Base-by-base conservation (phyloP, 208 protist genomes). In the Acanthamoeba rhysodes region DNA sequence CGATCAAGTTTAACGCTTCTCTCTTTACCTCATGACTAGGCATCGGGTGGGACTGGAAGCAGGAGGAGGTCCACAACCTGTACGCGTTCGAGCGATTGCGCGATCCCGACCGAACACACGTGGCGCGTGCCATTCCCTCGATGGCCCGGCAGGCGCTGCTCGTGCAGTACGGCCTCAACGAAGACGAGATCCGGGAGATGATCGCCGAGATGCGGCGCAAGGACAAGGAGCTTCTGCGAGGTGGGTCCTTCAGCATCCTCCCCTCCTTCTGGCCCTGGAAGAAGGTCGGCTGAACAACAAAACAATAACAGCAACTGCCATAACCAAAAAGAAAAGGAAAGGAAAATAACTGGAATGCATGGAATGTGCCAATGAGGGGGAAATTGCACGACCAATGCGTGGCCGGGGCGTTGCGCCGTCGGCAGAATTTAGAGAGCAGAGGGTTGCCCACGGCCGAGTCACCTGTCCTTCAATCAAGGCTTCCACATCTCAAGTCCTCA, bases 251-350 rank as follows among this genome's bases (percentile, higher is more conserved):
- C 6, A 22, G 80, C 45, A 16, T 88, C 29, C 80, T 88, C 29
- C 80, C 80, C 16, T 88, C 80, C 20, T 64, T 88, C 22, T 88
- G 80, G 80, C 80, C 80, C n/a, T 88, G 80, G 80, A 88, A 88
- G 80, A 62, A 41, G 29, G 80, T 24, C 22, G 80, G 50, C 29
- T 88, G 53, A 88, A 12, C 5, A 10, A 27, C 4, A 27, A 16
- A 70, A 12, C 5, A 10, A 27, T 7, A 27, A 16, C 32, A 0
- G n/a, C 12, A 68, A 32, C 0, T 0, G 7, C 22, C 22, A 32
- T 37, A 29, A 72, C 4, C 32, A 41, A 32, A 74, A 41, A 41
- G 14, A 74, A 74, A 82, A 82, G 22, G 7, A 27, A 82, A 78
- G 34, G 14, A 78, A 78, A 27, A 32, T 18, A 27, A 37, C 4